phyloP scores from a whole-genome alignment of 2,329 filamentous ascomycete species.

The Fusarium avenaceum region DNA sequence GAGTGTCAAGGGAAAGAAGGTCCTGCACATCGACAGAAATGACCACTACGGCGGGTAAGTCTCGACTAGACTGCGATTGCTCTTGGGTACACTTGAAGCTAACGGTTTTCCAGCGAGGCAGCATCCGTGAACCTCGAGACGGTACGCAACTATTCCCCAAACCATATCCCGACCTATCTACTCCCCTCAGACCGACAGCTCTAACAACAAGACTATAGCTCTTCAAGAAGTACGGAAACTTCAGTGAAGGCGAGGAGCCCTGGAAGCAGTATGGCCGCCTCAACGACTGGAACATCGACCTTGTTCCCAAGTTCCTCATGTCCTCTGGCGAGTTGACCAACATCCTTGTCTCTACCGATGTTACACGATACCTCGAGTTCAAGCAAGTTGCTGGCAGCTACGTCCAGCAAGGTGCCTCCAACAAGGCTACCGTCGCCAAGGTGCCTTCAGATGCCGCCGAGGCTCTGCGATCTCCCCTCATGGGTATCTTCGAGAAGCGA shows the following conservation, averaged over 20 bases:
- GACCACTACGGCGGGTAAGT: conserved; percentile 97
- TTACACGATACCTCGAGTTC: conserved; percentile 90
- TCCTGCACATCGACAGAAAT: conserved; percentile 98
- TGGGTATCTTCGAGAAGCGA: conserved; percentile 98
- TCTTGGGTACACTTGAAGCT: conserved; percentile 20
- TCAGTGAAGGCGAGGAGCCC: conserved; percentile 81
- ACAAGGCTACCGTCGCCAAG: conserved; percentile 94
- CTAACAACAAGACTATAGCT: conserved; percentile 68
- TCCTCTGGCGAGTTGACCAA: conserved; percentile 98
- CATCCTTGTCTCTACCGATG: conserved; percentile 96
- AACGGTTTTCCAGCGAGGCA: conserved; percentile 74
- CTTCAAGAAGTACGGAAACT: conserved; percentile 97
- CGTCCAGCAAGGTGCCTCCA: conserved; percentile 87
- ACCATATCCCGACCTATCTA: conserved; percentile 29
- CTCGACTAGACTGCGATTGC: not conserved
- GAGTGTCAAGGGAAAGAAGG: conserved; percentile 99
- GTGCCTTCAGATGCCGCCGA: conserved; percentile 94
- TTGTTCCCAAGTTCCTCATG: conserved; percentile 99
- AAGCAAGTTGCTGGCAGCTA: conserved; percentile 96
- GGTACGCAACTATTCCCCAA: conserved; percentile 64
- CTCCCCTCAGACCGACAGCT: conserved; percentile 35
- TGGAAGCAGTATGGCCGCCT: conserved; percentile 98
- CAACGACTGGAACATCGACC: conserved; percentile 99
- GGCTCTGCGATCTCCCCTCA: conserved; percentile 90
- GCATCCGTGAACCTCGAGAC: conserved; percentile 97